A percentile compares a stretch with the other conserved stretches of the same genome.
Evolutionary conservation across 768 basidiomycete species (phyloP).

Genomic region (Tricholoma terreum): DNA sequence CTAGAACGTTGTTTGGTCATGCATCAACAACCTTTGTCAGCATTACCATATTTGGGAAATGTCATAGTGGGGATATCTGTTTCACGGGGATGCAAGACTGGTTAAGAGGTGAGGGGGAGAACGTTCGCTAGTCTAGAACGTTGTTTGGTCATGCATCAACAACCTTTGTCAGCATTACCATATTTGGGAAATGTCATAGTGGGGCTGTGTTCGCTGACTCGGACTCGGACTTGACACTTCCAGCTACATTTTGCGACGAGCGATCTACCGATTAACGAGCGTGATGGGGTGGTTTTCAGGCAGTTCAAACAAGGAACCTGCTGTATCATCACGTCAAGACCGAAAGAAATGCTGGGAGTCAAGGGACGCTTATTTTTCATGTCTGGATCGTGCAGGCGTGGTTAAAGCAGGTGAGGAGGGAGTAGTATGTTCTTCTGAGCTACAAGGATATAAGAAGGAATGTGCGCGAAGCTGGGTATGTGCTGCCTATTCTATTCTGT

Average conservation of each 20-base stretch:
- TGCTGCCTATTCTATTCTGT: too few species aligned
- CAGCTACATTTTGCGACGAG: neutral
- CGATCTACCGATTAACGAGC: neutral
- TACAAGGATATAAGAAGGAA: slow-evolving; percentile 57
- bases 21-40: too few species aligned
- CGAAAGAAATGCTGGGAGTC: slow-evolving; percentile 83
- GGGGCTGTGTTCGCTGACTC: too few species aligned
- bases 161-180: too few species aligned
- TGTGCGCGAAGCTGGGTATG: slow-evolving; percentile 92
- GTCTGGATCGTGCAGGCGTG: slow-evolving; percentile 68
- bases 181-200: too few species aligned
- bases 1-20: too few species aligned
- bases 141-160: too few species aligned
- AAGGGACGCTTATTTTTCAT: slow-evolving; percentile 81
- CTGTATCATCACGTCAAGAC: slow-evolving; percentile 53
- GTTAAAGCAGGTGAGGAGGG: slow-evolving; percentile 70
- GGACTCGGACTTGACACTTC: neutral
- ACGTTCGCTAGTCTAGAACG: too few species aligned
- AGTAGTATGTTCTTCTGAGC: slow-evolving; percentile 56
- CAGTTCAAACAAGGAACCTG: slow-evolving; percentile 32
- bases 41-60: too few species aligned
- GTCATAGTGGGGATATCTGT: too few species aligned
- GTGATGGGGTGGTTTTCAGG: slow-evolving; percentile 44
- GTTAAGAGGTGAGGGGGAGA: too few species aligned
- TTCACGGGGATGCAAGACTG: too few species aligned